Percentiles rank a stretch among this genome's conserved stretches.
phyloP scores from a whole-genome alignment of 148 eudicot genomes.

The Camellia sinensis region DNA sequence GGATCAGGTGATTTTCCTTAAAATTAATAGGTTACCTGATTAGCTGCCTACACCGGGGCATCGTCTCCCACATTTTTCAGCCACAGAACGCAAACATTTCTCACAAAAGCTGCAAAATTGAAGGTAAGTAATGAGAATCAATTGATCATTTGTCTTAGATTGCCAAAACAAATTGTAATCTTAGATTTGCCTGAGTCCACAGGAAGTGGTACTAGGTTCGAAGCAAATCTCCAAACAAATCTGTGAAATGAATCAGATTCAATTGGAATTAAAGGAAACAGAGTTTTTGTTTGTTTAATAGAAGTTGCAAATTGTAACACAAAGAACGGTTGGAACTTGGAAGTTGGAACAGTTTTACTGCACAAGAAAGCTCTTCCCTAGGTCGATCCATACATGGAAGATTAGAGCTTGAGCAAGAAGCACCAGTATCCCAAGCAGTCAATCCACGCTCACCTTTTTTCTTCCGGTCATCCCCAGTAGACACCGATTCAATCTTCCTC shows the following conservation, averaged over 20 bases:
- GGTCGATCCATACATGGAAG: constrained; percentile 73
- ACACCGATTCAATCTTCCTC: constrained; percentile 24
- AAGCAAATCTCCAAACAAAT: constrained; percentile 94
- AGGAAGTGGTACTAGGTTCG: constrained; percentile 93
- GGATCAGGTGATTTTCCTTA: background rate
- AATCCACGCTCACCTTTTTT: constrained; percentile 32
- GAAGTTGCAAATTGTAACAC: background rate
- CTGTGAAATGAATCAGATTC: constrained; percentile 30
- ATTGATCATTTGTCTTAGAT: background rate
- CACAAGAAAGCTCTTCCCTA: constrained; percentile 92
- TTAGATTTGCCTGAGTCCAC: constrained; percentile 88
- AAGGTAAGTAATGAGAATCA: background rate
- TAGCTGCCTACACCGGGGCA: constrained; percentile 91
- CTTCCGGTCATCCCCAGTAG: constrained; percentile 27
- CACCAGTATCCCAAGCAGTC: constrained; percentile 1
- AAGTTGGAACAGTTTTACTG: constrained; percentile 39
- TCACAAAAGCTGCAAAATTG: constrained; percentile 68
- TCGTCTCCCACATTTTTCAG: constrained; percentile 82
- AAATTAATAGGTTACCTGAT: constrained; percentile 45
- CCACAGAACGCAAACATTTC: constrained; percentile 80
- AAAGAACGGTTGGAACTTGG: background rate
- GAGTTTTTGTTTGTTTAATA: background rate
- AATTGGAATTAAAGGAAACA: background rate
- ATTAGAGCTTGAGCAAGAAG: constrained; percentile 32
- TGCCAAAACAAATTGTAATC: background rate